A percentile compares a stretch with the other conserved stretches of the same genome.
These are phyloP conservation scores for Ceratocystis lukuohia DNA, from an alignment of 2,329 filamentous ascomycete genomes.

Conservation along the genomic window DNA sequence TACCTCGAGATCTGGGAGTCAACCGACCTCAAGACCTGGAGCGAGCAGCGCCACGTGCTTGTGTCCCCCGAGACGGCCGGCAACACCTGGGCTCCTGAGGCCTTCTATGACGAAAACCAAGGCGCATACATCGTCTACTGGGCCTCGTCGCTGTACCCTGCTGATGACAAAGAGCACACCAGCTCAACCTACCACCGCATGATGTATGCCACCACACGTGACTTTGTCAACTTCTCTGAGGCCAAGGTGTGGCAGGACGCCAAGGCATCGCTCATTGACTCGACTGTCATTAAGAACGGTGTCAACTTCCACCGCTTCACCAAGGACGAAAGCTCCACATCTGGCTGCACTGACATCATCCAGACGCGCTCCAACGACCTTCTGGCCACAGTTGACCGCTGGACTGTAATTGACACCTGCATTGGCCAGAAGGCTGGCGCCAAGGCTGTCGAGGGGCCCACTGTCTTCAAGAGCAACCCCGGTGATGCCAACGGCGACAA, in stretches of 20 bases:
- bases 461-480: slow-evolving; percentile 37
- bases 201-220: slow-evolving; percentile 37
- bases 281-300: slow-evolving; percentile 34
- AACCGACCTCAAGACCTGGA: slow-evolving; percentile 37
- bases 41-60: slow-evolving; percentile 35
- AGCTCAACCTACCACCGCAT: slow-evolving; percentile 38
- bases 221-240: slow-evolving; percentile 38
- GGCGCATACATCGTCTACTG: slow-evolving; percentile 35
- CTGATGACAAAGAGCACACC: slow-evolving; percentile 30
- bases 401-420: slow-evolving; percentile 34
- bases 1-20: slow-evolving; percentile 43
- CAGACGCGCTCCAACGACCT: slow-evolving; percentile 35
- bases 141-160: slow-evolving; percentile 32
- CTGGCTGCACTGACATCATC: slow-evolving; percentile 42
- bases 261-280: slow-evolving; percentile 38
- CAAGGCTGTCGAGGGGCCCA: slow-evolving; percentile 37
- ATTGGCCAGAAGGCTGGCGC: slow-evolving; percentile 39
- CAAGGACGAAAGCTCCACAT: slow-evolving; percentile 39
- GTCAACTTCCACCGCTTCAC: slow-evolving; percentile 39
- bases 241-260: slow-evolving; percentile 39
- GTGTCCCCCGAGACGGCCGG: slow-evolving; percentile 37
- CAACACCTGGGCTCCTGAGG: slow-evolving; percentile 42
- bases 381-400: slow-evolving; percentile 30
- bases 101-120: slow-evolving; percentile 34
- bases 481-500: slow-evolving; percentile 38